Percentiles rank a stretch among this genome's conserved stretches.
phyloP scores from a whole-genome alignment of 495 filamentous ascomycete genomes.

The Friedmanniomyces simplex region DNA sequence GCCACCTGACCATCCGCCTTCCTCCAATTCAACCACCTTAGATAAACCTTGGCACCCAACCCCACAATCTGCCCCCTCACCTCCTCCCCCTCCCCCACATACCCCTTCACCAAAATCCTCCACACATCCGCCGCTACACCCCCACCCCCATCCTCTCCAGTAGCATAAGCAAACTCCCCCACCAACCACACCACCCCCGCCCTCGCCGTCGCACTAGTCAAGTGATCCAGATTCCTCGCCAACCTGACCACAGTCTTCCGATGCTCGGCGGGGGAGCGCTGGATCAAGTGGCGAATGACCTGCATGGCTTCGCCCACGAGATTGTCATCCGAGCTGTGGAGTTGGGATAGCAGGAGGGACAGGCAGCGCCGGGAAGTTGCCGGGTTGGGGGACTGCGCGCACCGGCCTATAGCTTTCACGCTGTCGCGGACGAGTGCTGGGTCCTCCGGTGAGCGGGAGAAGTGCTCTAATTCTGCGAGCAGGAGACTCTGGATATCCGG shows the following conservation, averaged over 20 bases:
- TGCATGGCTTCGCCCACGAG: conserved; percentile 85
- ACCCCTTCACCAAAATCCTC: conserved; percentile 76
- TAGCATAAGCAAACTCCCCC: conserved; percentile 89
- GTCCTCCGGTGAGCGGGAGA: conserved; percentile 66
- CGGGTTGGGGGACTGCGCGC: conserved; percentile 61
- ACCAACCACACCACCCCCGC: conserved; percentile 97
- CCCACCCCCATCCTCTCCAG: conserved; percentile 62
- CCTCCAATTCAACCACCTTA: conserved; percentile 66
- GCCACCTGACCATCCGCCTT: too few species aligned
- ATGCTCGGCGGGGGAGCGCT: conserved; percentile 73
- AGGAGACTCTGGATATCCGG: conserved; percentile 70
- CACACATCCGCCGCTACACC: conserved; percentile 91
- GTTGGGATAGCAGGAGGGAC: conserved; percentile 67
- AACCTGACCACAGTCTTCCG: conserved; percentile 71
- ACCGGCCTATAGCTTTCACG: conserved; percentile 84
- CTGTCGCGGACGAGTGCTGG: conserved; percentile 73
- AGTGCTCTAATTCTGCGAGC: conserved; percentile 85
- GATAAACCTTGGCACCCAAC: conserved; percentile 86
- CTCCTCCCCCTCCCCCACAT: conserved; percentile 68
- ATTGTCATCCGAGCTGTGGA: conserved; percentile 72
- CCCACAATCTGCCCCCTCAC: conserved; percentile 87
- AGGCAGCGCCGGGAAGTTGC: conserved; percentile 65
- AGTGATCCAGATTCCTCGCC: conserved; percentile 82
- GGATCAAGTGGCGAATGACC: conserved; percentile 89
- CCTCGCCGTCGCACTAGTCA: conserved; percentile 71